Evolutionary conservation across 192 early-diverging fungal species (phyloP), one percentile per base, ranked within the genome.

Genomic region (Backusella morwellensis): DNA sequence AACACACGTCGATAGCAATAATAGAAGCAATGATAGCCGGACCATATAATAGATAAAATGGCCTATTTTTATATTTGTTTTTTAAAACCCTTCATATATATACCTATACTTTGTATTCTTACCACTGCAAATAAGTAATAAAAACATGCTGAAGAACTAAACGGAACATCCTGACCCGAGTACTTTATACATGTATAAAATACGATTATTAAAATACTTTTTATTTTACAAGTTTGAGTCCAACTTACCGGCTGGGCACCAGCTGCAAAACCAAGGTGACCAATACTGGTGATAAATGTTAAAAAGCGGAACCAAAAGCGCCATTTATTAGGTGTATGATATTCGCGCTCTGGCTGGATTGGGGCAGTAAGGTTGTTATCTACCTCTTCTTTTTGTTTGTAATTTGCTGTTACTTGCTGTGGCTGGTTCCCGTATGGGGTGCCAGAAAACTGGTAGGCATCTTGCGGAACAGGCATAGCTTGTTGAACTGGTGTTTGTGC

Each of bases 61-160:
- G 81, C 79, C 75, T 76, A 56, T 29, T 29, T 32, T 11, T 50
- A 72, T 1, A 50, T 11, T 41, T 47, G 4, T 17, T 12, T 44
- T 68, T n/a, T 68, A 34, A 7, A 68, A 32, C 1, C 9, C 7
- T 68, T 5, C 0, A 6, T 35, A 17, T 35, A 15, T 15, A 35
- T 11, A 0, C 3, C 19, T 35, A n/a, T 26, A 38, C 38, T 38
- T 38, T 38, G 38, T 38, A 2, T 11, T 21, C 5, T 78, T 74
- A 75, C 80, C 76, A 77, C 77, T 32, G 80, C 80, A 32, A 66
- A 82, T 9, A 82, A 70, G 38, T 72, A 82, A 59, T 82, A 82
- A 40, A 82, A 78, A 26, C 77, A 78, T 3, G 79, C 74, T 36
- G 50, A 32, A 21, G 70, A 78, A 35, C 59, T 68, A 54, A 81